Conservation (phyloP, 2,329 filamentous ascomycete species). For the Nigrospora osmanthi region DNA sequence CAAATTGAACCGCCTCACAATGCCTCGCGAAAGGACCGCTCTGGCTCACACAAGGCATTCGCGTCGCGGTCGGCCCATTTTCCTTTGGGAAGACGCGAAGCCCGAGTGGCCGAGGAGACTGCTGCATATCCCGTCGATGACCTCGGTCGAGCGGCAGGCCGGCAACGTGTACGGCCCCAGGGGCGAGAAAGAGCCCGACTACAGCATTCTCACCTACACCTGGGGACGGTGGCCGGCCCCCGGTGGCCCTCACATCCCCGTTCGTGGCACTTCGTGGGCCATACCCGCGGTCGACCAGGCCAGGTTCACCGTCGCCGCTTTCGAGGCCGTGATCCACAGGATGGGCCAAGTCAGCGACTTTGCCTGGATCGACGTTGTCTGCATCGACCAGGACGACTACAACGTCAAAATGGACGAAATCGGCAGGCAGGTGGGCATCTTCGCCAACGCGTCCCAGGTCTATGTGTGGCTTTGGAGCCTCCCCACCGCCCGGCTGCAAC, state of each 20-base stretch:
- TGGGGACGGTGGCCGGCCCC: slow-evolving; percentile 1
- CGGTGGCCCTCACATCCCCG: not conserved
- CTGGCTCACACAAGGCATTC: no score
- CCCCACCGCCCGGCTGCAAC: not conserved
- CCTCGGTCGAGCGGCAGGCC: not conserved
- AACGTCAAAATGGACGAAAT: slow-evolving; percentile 1
- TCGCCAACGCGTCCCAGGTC: slow-evolving; percentile 1
- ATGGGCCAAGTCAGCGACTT: not conserved
- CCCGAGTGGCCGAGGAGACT: not conserved
- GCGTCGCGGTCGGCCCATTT: no score
- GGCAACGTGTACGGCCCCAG: not conserved
- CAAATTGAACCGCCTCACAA: no score
- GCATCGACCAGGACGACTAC: slow-evolving; percentile 1
- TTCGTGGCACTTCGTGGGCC: not conserved
- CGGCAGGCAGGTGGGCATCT: slow-evolving; percentile 1
- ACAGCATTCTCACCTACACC: slow-evolving; percentile 2
- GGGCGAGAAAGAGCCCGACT: not conserved
- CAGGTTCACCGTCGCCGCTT: not conserved
- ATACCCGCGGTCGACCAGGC: not conserved
- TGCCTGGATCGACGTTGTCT: slow-evolving; percentile 2
- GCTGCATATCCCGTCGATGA: slow-evolving; percentile 1
- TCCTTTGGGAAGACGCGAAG: not conserved
- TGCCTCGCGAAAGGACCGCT: no score
- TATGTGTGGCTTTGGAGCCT: slow-evolving; percentile 1
- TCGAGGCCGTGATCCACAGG: not conserved